These are phyloP conservation scores for Pichia scutulata DNA, from an alignment of 805 yeast species.

Conservation along the genomic window DNA sequence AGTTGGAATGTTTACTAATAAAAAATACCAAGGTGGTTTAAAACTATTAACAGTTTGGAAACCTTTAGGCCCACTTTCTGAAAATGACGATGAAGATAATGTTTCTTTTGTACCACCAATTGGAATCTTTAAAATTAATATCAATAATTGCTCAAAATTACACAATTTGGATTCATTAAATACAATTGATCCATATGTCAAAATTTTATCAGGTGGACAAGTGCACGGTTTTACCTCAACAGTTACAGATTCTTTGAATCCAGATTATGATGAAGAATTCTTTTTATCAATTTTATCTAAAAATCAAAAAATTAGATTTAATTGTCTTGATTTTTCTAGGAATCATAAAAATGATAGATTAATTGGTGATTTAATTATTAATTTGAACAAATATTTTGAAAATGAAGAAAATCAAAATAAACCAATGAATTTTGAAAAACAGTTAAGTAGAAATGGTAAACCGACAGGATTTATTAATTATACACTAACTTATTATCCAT, in stretches of 20 bases:
- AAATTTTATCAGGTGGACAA: slow-evolving; percentile 51
- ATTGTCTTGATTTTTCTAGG: slow-evolving; percentile 60
- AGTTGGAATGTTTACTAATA: slow-evolving; percentile 26
- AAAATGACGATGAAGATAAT: slow-evolving; percentile 32
- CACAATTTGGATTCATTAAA: slow-evolving; percentile 60
- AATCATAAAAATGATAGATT: slow-evolving; percentile 50
- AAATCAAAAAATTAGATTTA: slow-evolving; percentile 50
- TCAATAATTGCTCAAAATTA: slow-evolving; percentile 46
- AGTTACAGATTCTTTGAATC: slow-evolving; percentile 46
- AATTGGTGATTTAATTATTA: slow-evolving; percentile 49
- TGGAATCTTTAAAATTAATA: slow-evolving; percentile 56
- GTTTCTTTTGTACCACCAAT: slow-evolving; percentile 48
- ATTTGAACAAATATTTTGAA: slow-evolving; percentile 8
- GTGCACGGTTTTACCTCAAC: slow-evolving; percentile 47
- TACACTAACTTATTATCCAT: slow-evolving; percentile 58
- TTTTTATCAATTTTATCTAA: slow-evolving; percentile 56
- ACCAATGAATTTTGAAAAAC: slow-evolving; percentile 5
- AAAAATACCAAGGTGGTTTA: slow-evolving; percentile 44
- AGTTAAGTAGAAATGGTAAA: slow-evolving; percentile 11
- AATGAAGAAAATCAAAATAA: slow-evolving; percentile 11
- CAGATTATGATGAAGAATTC: slow-evolving; percentile 50
- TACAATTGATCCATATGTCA: slow-evolving; percentile 67
- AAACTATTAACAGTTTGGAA: slow-evolving; percentile 60
- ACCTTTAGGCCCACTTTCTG: slow-evolving; percentile 52
- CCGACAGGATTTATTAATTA: slow-evolving; percentile 42